Conservation (phyloP, 768 basidiomycete species). For the Collybia mongolica region DNA sequence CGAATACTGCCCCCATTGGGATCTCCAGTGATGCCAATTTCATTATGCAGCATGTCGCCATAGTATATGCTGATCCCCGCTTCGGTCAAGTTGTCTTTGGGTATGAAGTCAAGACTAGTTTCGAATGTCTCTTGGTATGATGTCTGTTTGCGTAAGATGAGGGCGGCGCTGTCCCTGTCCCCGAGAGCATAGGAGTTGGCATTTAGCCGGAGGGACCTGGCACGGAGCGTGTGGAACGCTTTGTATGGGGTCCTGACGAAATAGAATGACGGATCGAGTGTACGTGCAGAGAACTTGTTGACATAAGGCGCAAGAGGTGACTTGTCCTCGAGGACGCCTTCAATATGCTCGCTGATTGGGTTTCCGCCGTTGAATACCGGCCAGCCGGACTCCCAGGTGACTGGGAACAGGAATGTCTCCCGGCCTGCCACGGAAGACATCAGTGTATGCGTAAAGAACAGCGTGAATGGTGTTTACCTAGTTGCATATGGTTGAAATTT, state of each 20-base stretch:
- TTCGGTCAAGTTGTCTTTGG: slow-evolving; percentile 29
- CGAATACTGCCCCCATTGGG: slow-evolving; percentile 16
- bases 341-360: slow-evolving; percentile 28
- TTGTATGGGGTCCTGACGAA: slow-evolving; percentile 39
- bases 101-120: slow-evolving; percentile 29
- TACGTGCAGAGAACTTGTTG: slow-evolving; percentile 25
- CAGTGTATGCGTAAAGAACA: background rate
- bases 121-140: slow-evolving; percentile 36
- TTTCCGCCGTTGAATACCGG: slow-evolving; percentile 32
- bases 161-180: slow-evolving; percentile 34
- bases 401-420: slow-evolving; percentile 39
- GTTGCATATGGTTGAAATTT: slow-evolving; percentile 32
- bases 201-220: slow-evolving; percentile 27
- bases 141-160: slow-evolving; percentile 36
- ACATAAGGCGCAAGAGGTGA: slow-evolving; percentile 21
- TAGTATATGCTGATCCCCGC: slow-evolving; percentile 36
- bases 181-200: slow-evolving; percentile 36
- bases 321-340: slow-evolving; percentile 25
- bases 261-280: slow-evolving; percentile 32
- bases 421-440: slow-evolving; percentile 20
- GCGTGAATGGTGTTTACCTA: slow-evolving; percentile 18
- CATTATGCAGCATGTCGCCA: slow-evolving; percentile 35
- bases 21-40: slow-evolving; percentile 29
- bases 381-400: slow-evolving; percentile 38
- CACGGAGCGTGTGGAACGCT: slow-evolving; percentile 30